These are phyloP conservation scores for Chalaropsis thielavioides DNA, from an alignment of 2,329 filamentous ascomycete species.

Conservation along the genomic window DNA sequence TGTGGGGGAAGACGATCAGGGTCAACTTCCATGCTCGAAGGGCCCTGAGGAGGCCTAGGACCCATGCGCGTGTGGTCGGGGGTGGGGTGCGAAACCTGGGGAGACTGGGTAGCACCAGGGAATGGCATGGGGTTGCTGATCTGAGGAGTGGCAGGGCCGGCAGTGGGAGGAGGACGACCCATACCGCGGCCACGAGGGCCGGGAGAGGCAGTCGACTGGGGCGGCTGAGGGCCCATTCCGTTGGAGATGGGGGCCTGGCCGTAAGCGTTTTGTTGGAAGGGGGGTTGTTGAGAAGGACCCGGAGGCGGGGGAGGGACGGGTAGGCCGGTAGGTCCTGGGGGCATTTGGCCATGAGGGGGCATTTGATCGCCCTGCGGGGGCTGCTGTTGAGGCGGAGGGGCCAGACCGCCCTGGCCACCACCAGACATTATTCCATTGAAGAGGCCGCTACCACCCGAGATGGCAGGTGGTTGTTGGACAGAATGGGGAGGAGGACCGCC, in stretches of 20 bases:
- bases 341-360: constrained; percentile 37
- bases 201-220: constrained; percentile 72
- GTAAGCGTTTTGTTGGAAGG: constrained; percentile 60
- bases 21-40: constrained; percentile 52
- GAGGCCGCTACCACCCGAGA: constrained; percentile 80
- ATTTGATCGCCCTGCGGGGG: constrained; percentile 57
- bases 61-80: constrained; percentile 46
- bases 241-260: constrained; percentile 43
- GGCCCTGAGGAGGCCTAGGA: constrained; percentile 25
- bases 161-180: constrained; percentile 47
- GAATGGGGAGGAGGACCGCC: constrained; percentile 58
- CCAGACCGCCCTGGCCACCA: constrained; percentile 66
- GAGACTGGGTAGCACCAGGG: constrained; percentile 66
- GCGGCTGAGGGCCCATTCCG: constrained; percentile 69
- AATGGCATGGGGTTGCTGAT: constrained; percentile 81
- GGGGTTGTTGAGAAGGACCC: constrained; percentile 51
- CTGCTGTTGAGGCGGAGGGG: constrained; percentile 50
- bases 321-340: constrained; percentile 29
- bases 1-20: constrained; percentile 71
- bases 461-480: constrained; percentile 72
- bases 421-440: constrained; percentile 96
- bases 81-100: constrained; percentile 75
- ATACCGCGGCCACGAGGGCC: constrained; percentile 56
- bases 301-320: constrained; percentile 44
- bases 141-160: constrained; percentile 70